These are phyloP conservation scores for Monosporascus sp. DNA, from an alignment of 2,329 filamentous ascomycete genomes.

Conservation along the genomic window DNA sequence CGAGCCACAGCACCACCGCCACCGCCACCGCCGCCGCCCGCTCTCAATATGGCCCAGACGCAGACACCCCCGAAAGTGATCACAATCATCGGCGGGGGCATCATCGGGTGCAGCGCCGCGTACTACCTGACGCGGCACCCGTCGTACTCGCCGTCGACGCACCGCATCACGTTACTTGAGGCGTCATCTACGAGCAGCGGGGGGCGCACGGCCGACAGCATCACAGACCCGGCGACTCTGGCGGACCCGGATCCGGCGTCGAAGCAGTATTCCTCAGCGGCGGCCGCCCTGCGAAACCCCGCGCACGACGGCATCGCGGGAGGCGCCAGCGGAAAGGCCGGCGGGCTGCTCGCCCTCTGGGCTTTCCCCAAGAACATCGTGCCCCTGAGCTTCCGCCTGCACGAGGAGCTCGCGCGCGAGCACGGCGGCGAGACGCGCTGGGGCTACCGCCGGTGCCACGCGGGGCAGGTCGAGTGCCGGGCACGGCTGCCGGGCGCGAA, in stretches of 20 bases:
- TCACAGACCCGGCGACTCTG: slow-evolving; percentile 26
- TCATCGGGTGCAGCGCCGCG: slow-evolving; percentile 70
- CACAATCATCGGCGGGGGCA: slow-evolving; percentile 58
- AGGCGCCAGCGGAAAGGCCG: slow-evolving; percentile 73
- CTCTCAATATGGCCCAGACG: too few relatives aligned
- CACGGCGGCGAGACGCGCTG: slow-evolving; percentile 63
- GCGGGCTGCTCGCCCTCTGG: slow-evolving; percentile 69
- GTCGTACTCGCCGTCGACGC: slow-evolving; percentile 57
- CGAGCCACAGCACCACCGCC: not conserved
- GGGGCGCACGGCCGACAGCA: slow-evolving; percentile 28
- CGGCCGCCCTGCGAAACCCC: slow-evolving; percentile 13
- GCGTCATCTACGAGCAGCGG: slow-evolving; percentile 45
- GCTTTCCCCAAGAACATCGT: slow-evolving; percentile 69
- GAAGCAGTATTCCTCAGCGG: slow-evolving; percentile 1
- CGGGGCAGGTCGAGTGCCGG: slow-evolving; percentile 26
- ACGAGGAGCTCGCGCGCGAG: slow-evolving; percentile 64
- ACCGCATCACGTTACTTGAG: slow-evolving; percentile 69
- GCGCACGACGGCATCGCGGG: slow-evolving; percentile 54
- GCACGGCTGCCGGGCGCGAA: slow-evolving; percentile 23
- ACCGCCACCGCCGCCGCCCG: not conserved
- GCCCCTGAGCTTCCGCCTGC: slow-evolving; percentile 64
- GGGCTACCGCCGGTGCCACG: slow-evolving; percentile 57
- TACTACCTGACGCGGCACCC: slow-evolving; percentile 71
- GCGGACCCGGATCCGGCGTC: slow-evolving; percentile 19
- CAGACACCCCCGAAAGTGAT: slow-evolving; percentile 19